These are phyloP conservation scores for Limtongia smithiae DNA, from an alignment of 805 yeast genomes.

Conservation along the genomic window DNA sequence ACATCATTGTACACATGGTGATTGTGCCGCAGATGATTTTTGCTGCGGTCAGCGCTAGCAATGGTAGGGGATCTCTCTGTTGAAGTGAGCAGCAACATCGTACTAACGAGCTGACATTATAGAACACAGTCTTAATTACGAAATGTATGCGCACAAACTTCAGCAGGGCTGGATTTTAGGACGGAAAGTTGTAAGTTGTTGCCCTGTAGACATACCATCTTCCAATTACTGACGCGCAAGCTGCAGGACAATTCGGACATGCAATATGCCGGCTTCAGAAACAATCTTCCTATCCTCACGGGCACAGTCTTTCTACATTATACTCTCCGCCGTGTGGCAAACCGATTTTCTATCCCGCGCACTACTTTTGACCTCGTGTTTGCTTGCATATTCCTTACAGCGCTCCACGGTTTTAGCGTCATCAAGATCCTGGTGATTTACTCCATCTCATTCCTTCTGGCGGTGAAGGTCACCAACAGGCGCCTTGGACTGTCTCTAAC, in stretches of 20 bases:
- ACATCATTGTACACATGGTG: conserved; percentile 57
- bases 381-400: conserved; percentile 64
- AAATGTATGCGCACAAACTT: conserved; percentile 55
- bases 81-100: background rate
- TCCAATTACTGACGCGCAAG: background rate
- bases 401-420: conserved; percentile 76
- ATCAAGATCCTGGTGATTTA: conserved; percentile 61
- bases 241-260: conserved; percentile 75
- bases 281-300: conserved; percentile 64
- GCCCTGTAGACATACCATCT: background rate
- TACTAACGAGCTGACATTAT: conserved; percentile 7
- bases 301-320: conserved; percentile 56
- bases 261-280: conserved; percentile 84
- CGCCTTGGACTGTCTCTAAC: conserved; percentile 36
- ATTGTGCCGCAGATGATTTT: conserved; percentile 80
- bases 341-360: conserved; percentile 38
- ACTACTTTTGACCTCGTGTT: conserved; percentile 67
- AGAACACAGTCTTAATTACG: conserved; percentile 70
- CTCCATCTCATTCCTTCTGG: conserved; percentile 49
- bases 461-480: conserved; percentile 34
- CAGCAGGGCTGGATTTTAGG: conserved; percentile 88
- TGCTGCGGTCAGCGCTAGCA: conserved; percentile 78
- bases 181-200: conserved; percentile 53
- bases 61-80: conserved; percentile 30
- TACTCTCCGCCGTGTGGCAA: conserved; percentile 43